These are phyloP conservation scores for Chlamydomonas eustigma DNA, from an alignment of 139 green algal genomes.

Conservation along the genomic window DNA sequence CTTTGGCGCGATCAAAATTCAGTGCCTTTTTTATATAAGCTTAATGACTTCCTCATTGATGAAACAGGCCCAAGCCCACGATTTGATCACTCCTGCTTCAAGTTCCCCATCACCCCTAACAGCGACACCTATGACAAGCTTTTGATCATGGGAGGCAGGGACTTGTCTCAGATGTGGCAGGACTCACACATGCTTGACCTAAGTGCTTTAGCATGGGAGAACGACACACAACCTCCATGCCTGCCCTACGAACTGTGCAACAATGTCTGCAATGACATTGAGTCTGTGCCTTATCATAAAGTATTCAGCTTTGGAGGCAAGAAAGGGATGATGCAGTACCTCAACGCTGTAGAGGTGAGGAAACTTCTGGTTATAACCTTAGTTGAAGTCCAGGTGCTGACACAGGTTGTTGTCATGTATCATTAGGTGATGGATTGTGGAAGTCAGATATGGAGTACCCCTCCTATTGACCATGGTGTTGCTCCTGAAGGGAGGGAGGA, in stretches of 20 bases:
- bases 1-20: no score
- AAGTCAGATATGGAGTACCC: conserved; percentile 64
- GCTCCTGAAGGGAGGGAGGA: conserved; percentile 59
- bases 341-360: conserved; percentile 66
- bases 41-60: conserved; percentile 1
- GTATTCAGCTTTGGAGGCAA: conserved; percentile 82
- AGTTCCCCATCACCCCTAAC: conserved; percentile 60
- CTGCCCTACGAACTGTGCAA: conserved; percentile 67
- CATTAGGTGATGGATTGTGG: conserved; percentile 68
- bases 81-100: conserved; percentile 71
- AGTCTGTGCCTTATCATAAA: conserved; percentile 84
- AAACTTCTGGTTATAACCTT: no score
- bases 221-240: conserved; percentile 37
- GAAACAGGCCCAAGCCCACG: conserved; percentile 47
- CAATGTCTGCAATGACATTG: conserved; percentile 66
- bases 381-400: no score
- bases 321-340: conserved; percentile 72
- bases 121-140: conserved; percentile 67
- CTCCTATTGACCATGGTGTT: conserved; percentile 40
- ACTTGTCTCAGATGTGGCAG: conserved; percentile 65
- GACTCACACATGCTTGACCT: conserved; percentile 78
- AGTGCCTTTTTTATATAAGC: no score
- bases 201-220: conserved; percentile 60
- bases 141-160: conserved; percentile 74
- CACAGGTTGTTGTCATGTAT: neutral